Base-by-base conservation (phyloP, 352 stramenopile species). In the Phytophthora pseudosyringae region DNA sequence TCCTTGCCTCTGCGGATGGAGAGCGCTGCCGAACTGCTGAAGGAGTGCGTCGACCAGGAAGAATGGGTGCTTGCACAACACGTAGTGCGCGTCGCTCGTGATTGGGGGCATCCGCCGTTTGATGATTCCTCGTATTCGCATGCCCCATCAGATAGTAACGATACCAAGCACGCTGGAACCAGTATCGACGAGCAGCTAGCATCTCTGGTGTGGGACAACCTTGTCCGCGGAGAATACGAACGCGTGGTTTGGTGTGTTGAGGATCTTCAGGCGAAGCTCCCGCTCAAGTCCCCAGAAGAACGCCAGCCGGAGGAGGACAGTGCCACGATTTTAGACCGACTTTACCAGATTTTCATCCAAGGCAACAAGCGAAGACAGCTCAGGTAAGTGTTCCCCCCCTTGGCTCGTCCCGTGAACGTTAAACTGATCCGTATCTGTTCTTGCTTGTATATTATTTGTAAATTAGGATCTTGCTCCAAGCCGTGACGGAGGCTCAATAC, bases 11-110 rank as follows among this genome's bases (percentile, higher is more conserved):
- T 71, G 25, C 77, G 88, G 0, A 88, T 75, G 58, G 75, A 80
- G 13, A 83, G 79, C 6, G 88, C 88, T 0, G 78, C 81, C 4
- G 80, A 90, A 51, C 48, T 95, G 9, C 52, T 93, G 10, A 76
- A 67, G 5, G 72, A 90, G 53, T 94, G 88, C 64, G 64, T 94
- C 28, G 86, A 93, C 53, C 81, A 93, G 29, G 81, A 93, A 28
- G 85, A 95, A 50, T 90, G 80, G 78, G 59, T 70, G 1, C 67
- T 95, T 1, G 88, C 85, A 5, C 76, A 87, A 46, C 85, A 95
- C 38, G 81, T 95, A 0, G 84, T 94, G 3, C 88, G 88, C 11
- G 88, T 95, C 8, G 83, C 86, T 7, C 81, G 88, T n/a, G 84
- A 90, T 43, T 95, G 88, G 88, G 78, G 90, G 29, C 69, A 85